Evolutionary conservation across 140 eudicot species (phyloP), one percentile per base, ranked within the genome.

Genomic region (Ambrosia hybrid): DNA sequence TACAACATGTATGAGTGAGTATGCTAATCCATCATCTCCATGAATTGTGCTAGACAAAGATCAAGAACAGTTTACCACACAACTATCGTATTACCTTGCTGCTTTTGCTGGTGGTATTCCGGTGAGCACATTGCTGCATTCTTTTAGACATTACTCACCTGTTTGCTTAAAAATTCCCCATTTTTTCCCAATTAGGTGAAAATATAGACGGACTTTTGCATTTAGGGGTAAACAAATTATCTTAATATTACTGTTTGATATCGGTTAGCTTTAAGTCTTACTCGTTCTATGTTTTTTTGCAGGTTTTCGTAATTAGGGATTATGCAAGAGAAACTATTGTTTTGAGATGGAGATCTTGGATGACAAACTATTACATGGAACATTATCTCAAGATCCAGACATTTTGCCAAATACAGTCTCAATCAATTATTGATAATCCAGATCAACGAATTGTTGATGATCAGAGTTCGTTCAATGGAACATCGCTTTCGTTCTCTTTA

Each of bases 31-130:
- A n/a, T 9, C 33, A 14, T 71, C 38, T 61, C 3, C 7, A 0
- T 80, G 21, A 51, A 71, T 78, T 34, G 16, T 82, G 83, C 74
- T 73, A 94, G 97, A 86, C 75, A 94, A 94, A 70, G 99, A 94
- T 53, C 99, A 90, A 80, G 96, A 85, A 73, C 97, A 90, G 82
- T 94, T 94, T 65, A 84, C 95, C 61, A 94, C 79, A 78, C 99
- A 94, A 72, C 77, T 94, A 36, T 16, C 81, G n/a, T 94, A 94
- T 90, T 94, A 94, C 89, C 96, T 94, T 56, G 99, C 95, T 76
- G 85, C 88, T 71, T 94, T 94, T 82, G 99, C 99, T 68, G 97
- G 95, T 79, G 99, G 99, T 84, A 94, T 94, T 80, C 99, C 99
- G 99, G 99, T 94, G 96, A 94, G 99, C 96, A 79, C 94, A 86